These are phyloP conservation scores for Nissolia schottii DNA, from an alignment of 306 rosid species.

Conservation along the genomic window DNA sequence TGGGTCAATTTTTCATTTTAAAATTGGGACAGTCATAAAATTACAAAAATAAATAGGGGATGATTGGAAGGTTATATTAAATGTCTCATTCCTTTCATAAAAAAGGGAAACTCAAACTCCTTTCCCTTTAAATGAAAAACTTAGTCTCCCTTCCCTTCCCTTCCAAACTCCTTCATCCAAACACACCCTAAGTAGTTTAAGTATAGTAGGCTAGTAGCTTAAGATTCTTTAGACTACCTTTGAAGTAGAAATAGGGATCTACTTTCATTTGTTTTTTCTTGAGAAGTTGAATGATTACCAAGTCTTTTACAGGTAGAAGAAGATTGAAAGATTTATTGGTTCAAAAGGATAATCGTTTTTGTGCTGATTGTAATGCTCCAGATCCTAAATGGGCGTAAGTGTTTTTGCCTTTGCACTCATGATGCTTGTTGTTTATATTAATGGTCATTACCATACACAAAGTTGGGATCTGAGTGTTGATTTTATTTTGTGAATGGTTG, in stretches of 20 bases:
- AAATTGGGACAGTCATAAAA: neutral
- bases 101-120: too few species aligned
- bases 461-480: neutral
- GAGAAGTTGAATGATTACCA: slow-evolving; percentile 24
- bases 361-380: slow-evolving; percentile 92
- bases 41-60: neutral
- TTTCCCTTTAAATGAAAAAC: neutral
- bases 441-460: slow-evolving; percentile 7
- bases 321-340: slow-evolving; percentile 68
- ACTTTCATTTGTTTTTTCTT: slow-evolving; percentile 18
- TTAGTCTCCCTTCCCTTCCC: neutral
- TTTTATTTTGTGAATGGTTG: neutral
- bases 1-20: neutral
- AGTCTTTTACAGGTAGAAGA: slow-evolving; percentile 64
- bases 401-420: neutral
- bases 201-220: neutral
- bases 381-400: slow-evolving; percentile 99
- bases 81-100: neutral
- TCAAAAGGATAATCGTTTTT: slow-evolving; percentile 69
- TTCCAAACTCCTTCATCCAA: neutral
- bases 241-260: neutral
- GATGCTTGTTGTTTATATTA: neutral
- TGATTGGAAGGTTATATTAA: neutral
- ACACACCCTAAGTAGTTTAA: neutral
- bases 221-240: slow-evolving; percentile 5